A percentile compares a stretch with the other conserved stretches of the same genome.
phyloP scores from a whole-genome alignment of 805 yeast genomes.

The Aciculoconidium aculeatum region DNA sequence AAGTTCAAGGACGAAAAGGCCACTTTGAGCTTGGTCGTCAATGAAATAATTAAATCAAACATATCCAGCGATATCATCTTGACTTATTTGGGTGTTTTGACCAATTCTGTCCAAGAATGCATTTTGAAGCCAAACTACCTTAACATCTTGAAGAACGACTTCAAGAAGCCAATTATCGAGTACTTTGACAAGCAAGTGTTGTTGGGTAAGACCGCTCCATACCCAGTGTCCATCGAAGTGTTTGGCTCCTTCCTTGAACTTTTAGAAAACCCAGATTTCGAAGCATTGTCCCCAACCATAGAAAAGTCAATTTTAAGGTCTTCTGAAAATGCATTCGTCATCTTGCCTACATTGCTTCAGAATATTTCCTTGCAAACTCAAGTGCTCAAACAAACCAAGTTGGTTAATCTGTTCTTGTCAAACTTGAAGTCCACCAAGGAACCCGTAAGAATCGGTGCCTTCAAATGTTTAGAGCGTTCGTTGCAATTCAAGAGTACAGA shows the following conservation, averaged over 20 bases:
- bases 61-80: constrained; percentile 10
- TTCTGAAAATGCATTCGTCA: constrained; percentile 63
- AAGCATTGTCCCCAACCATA: constrained; percentile 48
- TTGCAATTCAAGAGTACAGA: no score
- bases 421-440: constrained; percentile 69
- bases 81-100: constrained; percentile 19
- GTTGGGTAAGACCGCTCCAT: constrained; percentile 40
- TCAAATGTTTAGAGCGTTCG: constrained; percentile 22
- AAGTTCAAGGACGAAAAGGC: constrained; percentile 2
- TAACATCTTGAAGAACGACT: constrained; percentile 9
- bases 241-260: constrained; percentile 43
- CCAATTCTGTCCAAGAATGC: constrained; percentile 18
- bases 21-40: constrained; percentile 2
- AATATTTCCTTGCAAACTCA: constrained; percentile 17
- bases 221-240: constrained; percentile 24
- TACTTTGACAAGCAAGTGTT: constrained; percentile 35
- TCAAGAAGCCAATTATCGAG: constrained; percentile 11
- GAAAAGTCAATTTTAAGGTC: constrained; percentile 75
- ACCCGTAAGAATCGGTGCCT: constrained; percentile 47
- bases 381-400: constrained; percentile 30
- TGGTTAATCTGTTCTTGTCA: constrained; percentile 26
- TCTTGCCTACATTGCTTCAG: constrained; percentile 48
- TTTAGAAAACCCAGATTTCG: constrained; percentile 29
- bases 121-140: constrained; percentile 21
- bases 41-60: constrained; percentile 3